A percentile compares a stretch with the other conserved stretches of the same genome.
These are phyloP conservation scores for Phytophthora citrophthora DNA, from an alignment of 352 stramenopile species.

Conservation along the genomic window DNA sequence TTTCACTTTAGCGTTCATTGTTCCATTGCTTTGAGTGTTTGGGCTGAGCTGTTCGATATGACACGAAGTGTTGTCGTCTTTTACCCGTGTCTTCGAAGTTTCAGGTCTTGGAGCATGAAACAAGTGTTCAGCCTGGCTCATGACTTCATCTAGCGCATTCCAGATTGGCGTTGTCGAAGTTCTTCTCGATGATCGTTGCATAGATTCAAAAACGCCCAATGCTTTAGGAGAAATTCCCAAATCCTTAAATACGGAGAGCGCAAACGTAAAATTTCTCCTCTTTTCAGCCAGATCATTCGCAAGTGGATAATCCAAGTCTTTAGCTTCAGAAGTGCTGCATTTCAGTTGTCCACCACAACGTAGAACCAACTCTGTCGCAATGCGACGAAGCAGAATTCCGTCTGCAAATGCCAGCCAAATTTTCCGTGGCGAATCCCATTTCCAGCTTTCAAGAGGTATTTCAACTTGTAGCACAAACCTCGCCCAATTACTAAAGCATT, in stretches of 20 bases:
- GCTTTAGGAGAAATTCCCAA: conserved; percentile 16
- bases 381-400: conserved; percentile 45
- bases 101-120: not conserved
- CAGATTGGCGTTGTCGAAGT: conserved; percentile 14
- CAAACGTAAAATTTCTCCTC: conserved; percentile 22
- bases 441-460: conserved; percentile 15
- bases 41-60: not conserved
- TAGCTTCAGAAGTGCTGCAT: not conserved
- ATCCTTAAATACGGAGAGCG: conserved; percentile 17
- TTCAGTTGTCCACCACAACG: conserved; percentile 12
- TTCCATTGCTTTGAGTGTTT: conserved; percentile 5
- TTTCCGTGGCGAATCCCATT: conserved; percentile 5
- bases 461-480: conserved; percentile 17
- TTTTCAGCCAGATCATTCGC: conserved; percentile 11
- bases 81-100: not conserved
- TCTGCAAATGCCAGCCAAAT: conserved; percentile 31
- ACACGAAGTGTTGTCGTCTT: not conserved
- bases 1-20: not conserved
- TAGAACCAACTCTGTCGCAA: conserved; percentile 32
- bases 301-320: not conserved
- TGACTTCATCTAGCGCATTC: conserved; percentile 20
- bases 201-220: conserved; percentile 7
- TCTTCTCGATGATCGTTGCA: conserved; percentile 15
- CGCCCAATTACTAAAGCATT: conserved; percentile 23
- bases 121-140: conserved; percentile 5